Evolutionary conservation across 768 basidiomycete genomes (phyloP).

Genomic region (Galerina marginata): DNA sequence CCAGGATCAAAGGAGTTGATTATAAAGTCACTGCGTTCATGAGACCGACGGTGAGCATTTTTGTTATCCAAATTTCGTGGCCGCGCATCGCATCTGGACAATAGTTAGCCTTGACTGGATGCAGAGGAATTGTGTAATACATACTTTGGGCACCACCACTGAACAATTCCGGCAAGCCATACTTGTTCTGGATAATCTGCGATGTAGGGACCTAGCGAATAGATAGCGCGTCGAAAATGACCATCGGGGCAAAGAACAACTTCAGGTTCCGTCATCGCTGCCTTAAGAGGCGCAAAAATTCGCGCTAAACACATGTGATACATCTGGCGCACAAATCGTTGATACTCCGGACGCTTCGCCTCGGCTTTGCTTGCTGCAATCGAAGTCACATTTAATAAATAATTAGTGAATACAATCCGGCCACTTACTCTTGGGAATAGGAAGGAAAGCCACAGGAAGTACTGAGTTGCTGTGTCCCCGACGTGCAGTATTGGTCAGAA

Average conservation of each 20-base stretch:
- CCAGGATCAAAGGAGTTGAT: constrained; percentile 28
- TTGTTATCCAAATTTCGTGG: constrained; percentile 23
- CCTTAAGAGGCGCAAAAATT: constrained; percentile 17
- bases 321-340: constrained; percentile 27
- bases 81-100: constrained; percentile 25
- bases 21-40: constrained; percentile 31
- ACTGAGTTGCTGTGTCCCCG: constrained; percentile 36
- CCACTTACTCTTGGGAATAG: constrained; percentile 30
- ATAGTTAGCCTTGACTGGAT: background rate
- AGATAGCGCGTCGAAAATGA: constrained; percentile 34
- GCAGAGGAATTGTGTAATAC: constrained; percentile 8
- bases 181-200: constrained; percentile 47
- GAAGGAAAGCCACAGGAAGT: constrained; percentile 35
- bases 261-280: constrained; percentile 23
- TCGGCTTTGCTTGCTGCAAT: constrained; percentile 23
- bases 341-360: constrained; percentile 17
- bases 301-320: constrained; percentile 32
- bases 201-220: constrained; percentile 36
- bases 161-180: constrained; percentile 30
- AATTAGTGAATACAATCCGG: too few species aligned
- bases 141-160: constrained; percentile 30
- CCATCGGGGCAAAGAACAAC: constrained; percentile 37
- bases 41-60: constrained; percentile 16
- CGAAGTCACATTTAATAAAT: background rate
- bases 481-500: constrained; percentile 30